Base-by-base conservation (phyloP, 352 stramenopile genomes). In the Pythium phragmitis region DNA sequence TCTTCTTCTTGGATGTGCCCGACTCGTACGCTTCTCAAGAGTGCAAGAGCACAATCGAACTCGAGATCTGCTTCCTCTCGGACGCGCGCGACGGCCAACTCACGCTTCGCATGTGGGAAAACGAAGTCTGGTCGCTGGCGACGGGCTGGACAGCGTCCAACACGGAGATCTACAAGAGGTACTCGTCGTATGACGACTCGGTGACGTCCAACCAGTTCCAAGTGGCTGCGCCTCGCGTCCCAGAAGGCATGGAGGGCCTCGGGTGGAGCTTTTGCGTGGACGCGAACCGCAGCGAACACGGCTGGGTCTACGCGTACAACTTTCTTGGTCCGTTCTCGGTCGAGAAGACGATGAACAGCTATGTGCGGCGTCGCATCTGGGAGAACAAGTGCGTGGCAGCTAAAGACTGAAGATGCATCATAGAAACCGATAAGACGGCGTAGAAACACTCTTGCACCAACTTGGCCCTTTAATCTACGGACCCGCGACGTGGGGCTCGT, bases 361-460 rank as follows among this genome's bases (percentile, higher is more conserved):
- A 88, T 52, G 82, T 88, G 28, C 73, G 84, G 51, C 84, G 84
- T 16, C 82, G 85, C 2, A 33, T 89, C 37, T 93, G 82, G 82
- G 79, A 91, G 53, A 91, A 90, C 67, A 81, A 74, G 30, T 89
- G 79, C 60, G 68, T 55, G 33, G 65, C 66, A 60, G 37, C 13
- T 8, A 50, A 43, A 52, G 46, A 52, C n/a, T 52, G 21, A 28
- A n/a, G 6, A 2, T 16, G 34, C 28, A 52, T 14, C 11, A 33
- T 11, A 8, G 11, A 12, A 42, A 16, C 37, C 9, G 2, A 42
- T 42, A 42, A 42, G 14, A 16, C 37, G 37, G 37, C 37, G 2
- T 42, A 16, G 14, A 16, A 17, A 9, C 37, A 42, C 14, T 42
- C 2, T 16, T 12, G 14, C 37, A 42, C 9, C 11, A 42, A 16